Conservation (phyloP, 1,139 yeast genomes). For the Suhomyces terraborum region DNA sequence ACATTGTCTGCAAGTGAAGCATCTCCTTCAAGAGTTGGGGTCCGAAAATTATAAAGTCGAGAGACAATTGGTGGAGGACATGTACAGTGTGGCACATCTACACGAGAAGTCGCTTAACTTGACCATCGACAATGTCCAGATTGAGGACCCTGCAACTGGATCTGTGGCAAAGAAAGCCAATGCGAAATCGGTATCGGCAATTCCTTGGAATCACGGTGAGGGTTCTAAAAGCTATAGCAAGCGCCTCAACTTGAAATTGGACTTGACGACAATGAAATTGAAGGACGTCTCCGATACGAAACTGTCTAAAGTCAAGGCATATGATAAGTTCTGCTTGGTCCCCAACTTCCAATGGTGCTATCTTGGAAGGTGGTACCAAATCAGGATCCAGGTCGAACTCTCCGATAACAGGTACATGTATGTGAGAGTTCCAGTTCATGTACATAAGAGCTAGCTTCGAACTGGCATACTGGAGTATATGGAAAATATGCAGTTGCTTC, state of each 20-base stretch:
- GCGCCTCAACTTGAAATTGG: slow-evolving; percentile 12
- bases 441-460: slow-evolving; percentile 4
- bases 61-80: slow-evolving; percentile 32
- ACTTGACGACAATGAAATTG: slow-evolving; percentile 9
- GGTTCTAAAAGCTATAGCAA: slow-evolving; percentile 1
- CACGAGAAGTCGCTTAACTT: slow-evolving; percentile 34
- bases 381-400: slow-evolving; percentile 20
- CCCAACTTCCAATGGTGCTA: slow-evolving; percentile 30
- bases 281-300: slow-evolving; percentile 3
- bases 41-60: slow-evolving; percentile 33
- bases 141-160: slow-evolving; percentile 2
- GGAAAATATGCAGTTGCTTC: not conserved
- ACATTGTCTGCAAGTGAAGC: slow-evolving; percentile 24
- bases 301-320: slow-evolving; percentile 10
- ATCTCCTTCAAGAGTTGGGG: slow-evolving; percentile 26
- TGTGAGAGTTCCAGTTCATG: slow-evolving; percentile 23
- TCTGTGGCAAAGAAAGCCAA: not conserved
- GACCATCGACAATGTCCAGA: slow-evolving; percentile 17
- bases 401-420: slow-evolving; percentile 23
- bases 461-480: too few species aligned
- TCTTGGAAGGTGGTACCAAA: slow-evolving; percentile 25
- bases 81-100: slow-evolving; percentile 31
- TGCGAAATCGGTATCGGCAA: not conserved
- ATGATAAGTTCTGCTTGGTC: slow-evolving; percentile 23
- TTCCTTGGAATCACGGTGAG: slow-evolving; percentile 11